Conservation (phyloP, 208 protist species). For the Trypanosoma lewisi region DNA sequence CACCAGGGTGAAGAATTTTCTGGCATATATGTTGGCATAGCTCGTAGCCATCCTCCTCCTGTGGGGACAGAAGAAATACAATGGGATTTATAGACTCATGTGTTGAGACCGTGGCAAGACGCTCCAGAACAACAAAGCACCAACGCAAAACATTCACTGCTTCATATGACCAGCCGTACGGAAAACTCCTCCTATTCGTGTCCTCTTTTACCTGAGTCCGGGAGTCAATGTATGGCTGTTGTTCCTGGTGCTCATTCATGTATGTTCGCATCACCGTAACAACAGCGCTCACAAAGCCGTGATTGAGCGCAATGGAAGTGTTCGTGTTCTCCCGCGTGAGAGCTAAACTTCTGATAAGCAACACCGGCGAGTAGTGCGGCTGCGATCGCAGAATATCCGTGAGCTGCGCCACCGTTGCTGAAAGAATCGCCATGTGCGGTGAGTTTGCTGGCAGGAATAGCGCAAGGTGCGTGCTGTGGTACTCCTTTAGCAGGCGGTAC, state of each 20-base stretch:
- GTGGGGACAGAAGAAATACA: conserved; percentile 47
- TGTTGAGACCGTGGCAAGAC: conserved; percentile 32
- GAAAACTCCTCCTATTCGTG: not conserved
- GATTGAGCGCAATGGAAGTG: conserved; percentile 47
- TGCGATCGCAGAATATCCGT: conserved; percentile 52
- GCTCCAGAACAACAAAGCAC: conserved; percentile 50
- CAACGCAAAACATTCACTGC: conserved; percentile 51
- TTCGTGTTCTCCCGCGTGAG: conserved; percentile 41
- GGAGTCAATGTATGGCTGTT: no score
- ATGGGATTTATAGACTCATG: conserved; percentile 56
- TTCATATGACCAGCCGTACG: conserved; percentile 35
- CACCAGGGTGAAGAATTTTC: conserved; percentile 47
- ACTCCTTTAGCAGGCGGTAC: conserved; percentile 70
- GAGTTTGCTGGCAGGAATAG: conserved; percentile 18
- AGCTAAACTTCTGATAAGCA: conserved; percentile 58
- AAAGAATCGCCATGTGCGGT: conserved; percentile 14
- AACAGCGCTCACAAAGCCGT: conserved; percentile 48
- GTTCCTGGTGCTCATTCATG: conserved; percentile 24
- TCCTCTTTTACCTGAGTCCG: no score
- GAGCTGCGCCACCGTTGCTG: conserved; percentile 65
- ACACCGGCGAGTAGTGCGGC: conserved; percentile 64
- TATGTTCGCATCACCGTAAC: conserved; percentile 55
- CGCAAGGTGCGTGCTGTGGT: conserved; percentile 67
- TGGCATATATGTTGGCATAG: conserved; percentile 25
- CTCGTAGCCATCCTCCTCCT: conserved; percentile 29